phyloP scores from a whole-genome alignment of 1,284 basidiomycete species.

The Thecaphora thlaspeos region DNA sequence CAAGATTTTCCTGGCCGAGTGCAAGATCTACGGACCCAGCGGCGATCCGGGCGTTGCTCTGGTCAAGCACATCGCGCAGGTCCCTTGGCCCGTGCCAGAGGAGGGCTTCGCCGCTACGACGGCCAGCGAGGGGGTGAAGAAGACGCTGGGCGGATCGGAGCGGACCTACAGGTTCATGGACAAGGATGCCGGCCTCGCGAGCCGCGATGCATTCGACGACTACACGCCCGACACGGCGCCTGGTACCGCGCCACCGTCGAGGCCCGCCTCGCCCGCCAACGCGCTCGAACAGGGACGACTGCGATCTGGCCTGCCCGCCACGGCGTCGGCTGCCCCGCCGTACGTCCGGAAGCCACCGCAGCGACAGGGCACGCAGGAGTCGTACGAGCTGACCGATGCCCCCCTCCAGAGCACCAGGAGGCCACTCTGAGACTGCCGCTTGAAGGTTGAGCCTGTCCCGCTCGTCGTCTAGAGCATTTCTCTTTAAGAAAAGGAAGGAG shows the following conservation, averaged over 20 bases:
- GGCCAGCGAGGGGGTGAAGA: slow-evolving; percentile 18
- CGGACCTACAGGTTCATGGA: slow-evolving; percentile 32
- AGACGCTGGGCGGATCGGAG: slow-evolving; percentile 22
- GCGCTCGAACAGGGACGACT: slow-evolving; percentile 31
- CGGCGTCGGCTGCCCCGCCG: slow-evolving; percentile 18
- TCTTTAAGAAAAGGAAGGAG: too few relatives aligned
- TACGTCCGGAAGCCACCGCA: slow-evolving; percentile 11
- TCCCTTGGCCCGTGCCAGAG: slow-evolving; percentile 31
- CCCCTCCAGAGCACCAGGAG: too few relatives aligned
- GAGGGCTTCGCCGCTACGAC: slow-evolving; percentile 9
- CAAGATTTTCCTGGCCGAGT: slow-evolving; percentile 70
- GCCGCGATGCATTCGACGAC: slow-evolving; percentile 31
- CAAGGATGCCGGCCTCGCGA: slow-evolving; percentile 20
- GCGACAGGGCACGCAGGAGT: too few relatives aligned
- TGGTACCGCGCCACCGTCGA: slow-evolving; percentile 24
- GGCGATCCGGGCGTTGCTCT: slow-evolving; percentile 60
- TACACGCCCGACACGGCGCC: slow-evolving; percentile 14
- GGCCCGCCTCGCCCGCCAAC: slow-evolving; percentile 28
- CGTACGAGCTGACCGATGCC: too few relatives aligned
- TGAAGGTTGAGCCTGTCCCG: too few relatives aligned
- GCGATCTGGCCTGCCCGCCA: slow-evolving; percentile 15
- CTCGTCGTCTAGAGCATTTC: too few relatives aligned
- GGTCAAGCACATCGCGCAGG: slow-evolving; percentile 16
- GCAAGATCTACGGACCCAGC: slow-evolving; percentile 73
- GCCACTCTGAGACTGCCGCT: too few relatives aligned